Evolutionary conservation across 2,329 filamentous ascomycete species (phyloP).

Genomic region (Penicillium sp.): DNA sequence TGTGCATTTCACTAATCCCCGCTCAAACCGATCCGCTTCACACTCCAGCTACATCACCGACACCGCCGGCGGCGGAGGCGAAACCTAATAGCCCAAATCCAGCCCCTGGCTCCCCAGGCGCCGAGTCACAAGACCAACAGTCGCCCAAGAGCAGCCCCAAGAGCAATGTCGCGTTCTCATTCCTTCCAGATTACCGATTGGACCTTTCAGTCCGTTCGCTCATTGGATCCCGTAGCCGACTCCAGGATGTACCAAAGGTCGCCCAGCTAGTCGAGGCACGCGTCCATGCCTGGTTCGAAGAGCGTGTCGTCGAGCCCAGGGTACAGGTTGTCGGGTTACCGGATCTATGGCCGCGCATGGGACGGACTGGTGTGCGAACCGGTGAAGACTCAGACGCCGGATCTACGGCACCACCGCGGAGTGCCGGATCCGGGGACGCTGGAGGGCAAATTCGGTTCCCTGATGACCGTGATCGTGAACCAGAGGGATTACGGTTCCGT

Average conservation of each 20-base stretch:
- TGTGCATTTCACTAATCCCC: conserved; percentile 91
- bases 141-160: conserved; percentile 56
- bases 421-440: conserved; percentile 29
- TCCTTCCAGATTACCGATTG: conserved; percentile 64
- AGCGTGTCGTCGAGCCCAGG: conserved; percentile 63
- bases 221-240: conserved; percentile 60
- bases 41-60: conserved; percentile 33
- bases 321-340: conserved; percentile 65
- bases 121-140: conserved; percentile 13
- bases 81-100: neutral
- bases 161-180: conserved; percentile 92
- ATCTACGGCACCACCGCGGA: conserved; percentile 32
- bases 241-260: conserved; percentile 66
- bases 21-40: conserved; percentile 46
- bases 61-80: conserved; percentile 24
- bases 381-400: conserved; percentile 43
- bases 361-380: conserved; percentile 44
- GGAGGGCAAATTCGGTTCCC: conserved; percentile 22
- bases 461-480: conserved; percentile 23
- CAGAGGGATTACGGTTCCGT: conserved; percentile 37
- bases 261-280: conserved; percentile 64
- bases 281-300: conserved; percentile 66
- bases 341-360: conserved; percentile 61
- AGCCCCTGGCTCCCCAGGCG: conserved; percentile 10
- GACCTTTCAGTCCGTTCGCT: conserved; percentile 65